Base-by-base conservation (phyloP, 2,329 filamentous ascomycete species). In the Sphaerulina populicola region DNA sequence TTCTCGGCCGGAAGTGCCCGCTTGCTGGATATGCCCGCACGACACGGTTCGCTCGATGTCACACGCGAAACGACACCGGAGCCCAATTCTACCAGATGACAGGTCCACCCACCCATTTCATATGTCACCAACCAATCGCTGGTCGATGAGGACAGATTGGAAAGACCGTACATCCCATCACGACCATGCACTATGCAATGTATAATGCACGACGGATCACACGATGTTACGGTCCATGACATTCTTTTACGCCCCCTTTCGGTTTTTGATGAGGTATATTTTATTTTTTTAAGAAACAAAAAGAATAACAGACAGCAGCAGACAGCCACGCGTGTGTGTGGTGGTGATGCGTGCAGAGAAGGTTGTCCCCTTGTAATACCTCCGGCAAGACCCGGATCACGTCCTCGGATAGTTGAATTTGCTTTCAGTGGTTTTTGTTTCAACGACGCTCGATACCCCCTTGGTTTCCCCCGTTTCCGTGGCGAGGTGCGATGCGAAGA, bases 1-100 rank as follows among this genome's bases (percentile, higher is more conserved):
- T 82, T 89, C 62, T 90, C 85, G 62, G 84, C 85, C 40, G 86
- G 86, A 44, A 90, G 85, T 63, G 86, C 86, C 9, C 85, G 81
- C 68, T 69, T 91, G 46, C 71, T 93, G 44, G 82, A 89, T 14
- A 57, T 60, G 12, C 52, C 47, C 6, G n/a, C 38, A 9, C 43
- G 49, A 38, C 44, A 53, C 18, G 40, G 43, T 12, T 53, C 51
- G 4, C 40, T 39, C 33, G 52, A 54, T 35, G 36, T 47, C 7
- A 51, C 42, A n/a, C 43, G 52, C 35, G 52, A 54, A 18, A 14
- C 38, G 6, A 49, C 51, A 33, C 51, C 52, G 37, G 43, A 38
- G 14, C 52, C 52, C 10, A 33, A 35, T 5, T 43, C 52, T 14
- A 40, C 38, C 18, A 51, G 43, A 47, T 44, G 39, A 45, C 31